Evolutionary conservation across 306 rosid species (phyloP), one percentile per base, ranked within the genome.

Genomic region (Vachellia collinsii): DNA sequence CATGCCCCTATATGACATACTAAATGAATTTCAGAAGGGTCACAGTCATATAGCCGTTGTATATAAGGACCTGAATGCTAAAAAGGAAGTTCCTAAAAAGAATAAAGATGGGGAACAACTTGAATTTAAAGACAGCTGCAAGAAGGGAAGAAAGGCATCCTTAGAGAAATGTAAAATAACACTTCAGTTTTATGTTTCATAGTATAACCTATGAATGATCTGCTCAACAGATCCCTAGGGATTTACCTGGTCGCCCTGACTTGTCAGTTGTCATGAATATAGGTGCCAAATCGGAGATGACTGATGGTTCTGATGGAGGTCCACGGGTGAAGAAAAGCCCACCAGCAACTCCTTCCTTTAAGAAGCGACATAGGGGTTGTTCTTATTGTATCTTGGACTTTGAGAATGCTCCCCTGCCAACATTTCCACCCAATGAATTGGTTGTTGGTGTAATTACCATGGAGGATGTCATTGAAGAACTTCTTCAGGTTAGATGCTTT

Each of bases 401-500:
- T 47, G 99, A 93, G 51, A 95, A 93, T 79, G 79, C 85, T 61
- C 93, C 99, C 65, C 83, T 93, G 80, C 99, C 94, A 10, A 89
- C 83, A 43, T 88, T 87, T 81, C 88, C 97, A 61, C 72, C 90
- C 64, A 86, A 83, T 78, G 96, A 95, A 87, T 87, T 82, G 80
- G 98, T 93, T 77, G 99, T 95, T 81, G 99, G 99, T 75, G 99
- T 95, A 77, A 95, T 95, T 81, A 72, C 93, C 39, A 95, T 95
- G 99, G 99, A 95, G 89, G 99, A 95, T 88, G 99, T 95, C 77
- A 95, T 95, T 25, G 99, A 95, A 90, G 99, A 95, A 85, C 99
- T 95, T 85, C 99, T 95, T 86, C 99, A 95, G 99, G 99, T 95
- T 81, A 72, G 74, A 65, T 37, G 81, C 81, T 81, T 79, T 74